These are phyloP conservation scores for Blechomonas ayalai DNA, from an alignment of 208 protist species.

Conservation along the genomic window DNA sequence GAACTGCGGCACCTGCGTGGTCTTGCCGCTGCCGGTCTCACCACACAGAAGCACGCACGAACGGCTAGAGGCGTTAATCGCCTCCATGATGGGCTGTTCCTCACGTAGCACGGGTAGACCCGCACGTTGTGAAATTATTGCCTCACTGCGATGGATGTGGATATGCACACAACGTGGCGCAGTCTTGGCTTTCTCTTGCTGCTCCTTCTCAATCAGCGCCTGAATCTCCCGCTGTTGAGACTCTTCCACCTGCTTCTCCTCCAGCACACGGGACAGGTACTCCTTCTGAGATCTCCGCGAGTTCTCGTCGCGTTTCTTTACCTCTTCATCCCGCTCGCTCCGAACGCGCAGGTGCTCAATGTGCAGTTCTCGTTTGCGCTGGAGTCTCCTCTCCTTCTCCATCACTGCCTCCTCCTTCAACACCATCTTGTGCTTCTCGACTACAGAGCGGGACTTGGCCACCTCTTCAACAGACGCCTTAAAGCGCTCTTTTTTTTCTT, in stretches of 20 bases:
- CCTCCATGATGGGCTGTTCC: slow-evolving; percentile 88
- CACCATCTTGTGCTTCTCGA: slow-evolving; percentile 64
- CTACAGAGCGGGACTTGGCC: slow-evolving; percentile 23
- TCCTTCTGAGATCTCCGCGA: slow-evolving; percentile 21
- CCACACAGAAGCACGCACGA: slow-evolving; percentile 93
- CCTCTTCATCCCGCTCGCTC: slow-evolving; percentile 42
- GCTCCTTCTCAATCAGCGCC: slow-evolving; percentile 19
- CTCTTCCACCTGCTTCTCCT: slow-evolving; percentile 15
- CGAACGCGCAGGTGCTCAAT: slow-evolving; percentile 40
- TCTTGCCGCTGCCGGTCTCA: slow-evolving; percentile 98
- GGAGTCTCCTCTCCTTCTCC: slow-evolving; percentile 46
- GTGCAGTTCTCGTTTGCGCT: slow-evolving; percentile 49
- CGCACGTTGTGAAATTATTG: slow-evolving; percentile 49
- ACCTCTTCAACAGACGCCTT: slow-evolving; percentile 54
- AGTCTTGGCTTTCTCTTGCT: slow-evolving; percentile 23
- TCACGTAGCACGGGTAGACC: slow-evolving; percentile 81
- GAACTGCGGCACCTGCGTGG: slow-evolving; percentile 93
- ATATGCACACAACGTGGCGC: slow-evolving; percentile 62
- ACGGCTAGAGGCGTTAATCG: slow-evolving; percentile 60
- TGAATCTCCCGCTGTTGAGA: slow-evolving; percentile 30
- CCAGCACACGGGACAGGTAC: slow-evolving; percentile 17
- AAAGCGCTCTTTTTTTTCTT: slow-evolving; percentile 49
- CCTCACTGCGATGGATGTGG: slow-evolving; percentile 35
- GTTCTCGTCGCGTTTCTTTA: slow-evolving; percentile 23
- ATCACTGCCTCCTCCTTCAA: slow-evolving; percentile 30